Evolutionary conservation across 2,329 filamentous ascomycete species (phyloP).

Genomic region (Rhynchosporium secalis): DNA sequence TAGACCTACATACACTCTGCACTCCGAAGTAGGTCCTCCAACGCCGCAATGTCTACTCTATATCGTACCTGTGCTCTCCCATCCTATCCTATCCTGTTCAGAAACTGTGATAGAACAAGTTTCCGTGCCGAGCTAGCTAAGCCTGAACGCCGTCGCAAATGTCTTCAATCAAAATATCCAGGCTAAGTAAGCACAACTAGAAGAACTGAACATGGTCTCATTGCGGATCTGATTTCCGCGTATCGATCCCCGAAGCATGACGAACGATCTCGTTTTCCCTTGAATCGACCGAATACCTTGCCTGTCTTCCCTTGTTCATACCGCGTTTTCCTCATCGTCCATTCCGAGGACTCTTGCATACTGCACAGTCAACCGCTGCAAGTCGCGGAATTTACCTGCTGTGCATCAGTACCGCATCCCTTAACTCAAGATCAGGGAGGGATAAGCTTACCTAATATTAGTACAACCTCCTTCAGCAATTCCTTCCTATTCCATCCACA

Average conservation of each 20-base stretch:
- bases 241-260: too few species aligned
- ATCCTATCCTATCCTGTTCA: neutral
- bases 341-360: slow-evolving; percentile 83
- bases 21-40: neutral
- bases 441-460: slow-evolving; percentile 77
- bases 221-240: too few species aligned
- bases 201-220: neutral
- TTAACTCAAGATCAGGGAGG: neutral
- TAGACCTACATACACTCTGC: slow-evolving; percentile 7
- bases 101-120: neutral
- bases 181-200: neutral
- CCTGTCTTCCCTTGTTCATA: slow-evolving; percentile 14
- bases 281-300: neutral
- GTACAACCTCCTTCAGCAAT: slow-evolving; percentile 83
- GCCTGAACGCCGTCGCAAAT: slow-evolving; percentile 32
- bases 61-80: neutral
- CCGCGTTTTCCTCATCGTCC: slow-evolving; percentile 37
- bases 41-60: slow-evolving; percentile 8
- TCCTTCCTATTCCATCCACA: slow-evolving; percentile 92
- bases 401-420: slow-evolving; percentile 22
- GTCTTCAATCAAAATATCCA: slow-evolving; percentile 1
- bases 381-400: slow-evolving; percentile 87
- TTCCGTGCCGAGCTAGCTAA: neutral
- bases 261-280: too few species aligned
- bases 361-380: slow-evolving; percentile 92